Conservation (phyloP, 1,284 basidiomycete genomes). For the Trichosporon coremiiforme region DNA sequence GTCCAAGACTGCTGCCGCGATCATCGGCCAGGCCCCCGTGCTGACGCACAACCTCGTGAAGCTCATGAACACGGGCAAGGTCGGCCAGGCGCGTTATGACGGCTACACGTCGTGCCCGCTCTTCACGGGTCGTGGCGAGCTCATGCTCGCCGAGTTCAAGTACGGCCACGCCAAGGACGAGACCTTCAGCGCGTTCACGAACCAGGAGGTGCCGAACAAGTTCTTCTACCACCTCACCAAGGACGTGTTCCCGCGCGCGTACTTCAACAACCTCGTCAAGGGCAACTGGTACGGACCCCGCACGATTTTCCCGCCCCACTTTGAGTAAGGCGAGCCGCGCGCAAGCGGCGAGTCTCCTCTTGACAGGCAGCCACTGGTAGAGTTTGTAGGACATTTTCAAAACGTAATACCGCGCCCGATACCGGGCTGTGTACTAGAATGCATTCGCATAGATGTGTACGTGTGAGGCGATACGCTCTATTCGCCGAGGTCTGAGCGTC, state of each 20-base stretch:
- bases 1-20: conserved; percentile 93
- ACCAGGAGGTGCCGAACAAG: conserved; percentile 67
- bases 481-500: background rate
- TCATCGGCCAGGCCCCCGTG: conserved; percentile 89
- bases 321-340: conserved; percentile 20
- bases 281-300: conserved; percentile 58
- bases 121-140: conserved; percentile 60
- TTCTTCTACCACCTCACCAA: conserved; percentile 91
- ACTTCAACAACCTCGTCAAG: conserved; percentile 81
- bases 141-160: conserved; percentile 82
- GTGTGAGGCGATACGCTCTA: background rate
- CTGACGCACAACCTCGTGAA: conserved; percentile 84
- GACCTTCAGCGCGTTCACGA: conserved; percentile 68
- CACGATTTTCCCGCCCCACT: conserved; percentile 52
- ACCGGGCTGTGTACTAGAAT: background rate
- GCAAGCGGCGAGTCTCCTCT: background rate
- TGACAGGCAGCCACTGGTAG: too few relatives aligned
- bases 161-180: conserved; percentile 86
- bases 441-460: background rate
- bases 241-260: conserved; percentile 81
- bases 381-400: background rate
- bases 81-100: conserved; percentile 70
- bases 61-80: conserved; percentile 69
- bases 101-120: conserved; percentile 66
- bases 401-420: background rate